These are phyloP conservation scores for Magnolia officinalis DNA, from an alignment of 164 flowering plant species.

Conservation along the genomic window DNA sequence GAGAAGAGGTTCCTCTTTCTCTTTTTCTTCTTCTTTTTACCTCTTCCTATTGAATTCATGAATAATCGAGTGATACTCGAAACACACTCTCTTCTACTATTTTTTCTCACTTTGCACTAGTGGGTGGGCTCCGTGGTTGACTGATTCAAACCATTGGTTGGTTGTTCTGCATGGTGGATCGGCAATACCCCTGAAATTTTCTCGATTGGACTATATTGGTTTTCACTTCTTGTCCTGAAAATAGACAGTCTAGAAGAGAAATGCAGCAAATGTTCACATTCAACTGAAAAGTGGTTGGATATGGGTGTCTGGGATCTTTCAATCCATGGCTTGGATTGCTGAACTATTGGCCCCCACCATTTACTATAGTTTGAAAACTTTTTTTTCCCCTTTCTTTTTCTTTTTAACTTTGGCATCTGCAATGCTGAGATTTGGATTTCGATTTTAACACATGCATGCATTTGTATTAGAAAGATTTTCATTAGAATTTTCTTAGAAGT, in stretches of 20 bases:
- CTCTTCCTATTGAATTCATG: background rate
- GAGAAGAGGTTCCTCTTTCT: conserved; percentile 30
- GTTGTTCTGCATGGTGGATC: too few relatives aligned
- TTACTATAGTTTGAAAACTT: background rate
- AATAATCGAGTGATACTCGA: background rate
- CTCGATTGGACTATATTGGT: too few relatives aligned
- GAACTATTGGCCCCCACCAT: background rate
- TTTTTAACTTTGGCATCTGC: background rate
- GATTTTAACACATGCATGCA: background rate
- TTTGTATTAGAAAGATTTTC: too few relatives aligned
- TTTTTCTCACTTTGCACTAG: background rate
- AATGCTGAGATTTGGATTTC: background rate
- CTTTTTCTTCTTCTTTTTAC: background rate
- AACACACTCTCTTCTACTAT: background rate
- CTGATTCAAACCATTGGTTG: too few relatives aligned
- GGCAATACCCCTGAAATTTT: too few relatives aligned
- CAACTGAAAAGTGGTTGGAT: background rate
- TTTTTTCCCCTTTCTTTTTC: background rate
- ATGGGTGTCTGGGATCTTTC: background rate
- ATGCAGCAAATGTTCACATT: background rate
- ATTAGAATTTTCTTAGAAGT: too few relatives aligned
- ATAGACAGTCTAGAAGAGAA: background rate
- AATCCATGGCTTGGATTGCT: background rate
- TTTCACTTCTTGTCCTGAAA: background rate
- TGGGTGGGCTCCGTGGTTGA: background rate